Conservation (phyloP, 495 filamentous ascomycete genomes). For the Penicillium silybi region DNA sequence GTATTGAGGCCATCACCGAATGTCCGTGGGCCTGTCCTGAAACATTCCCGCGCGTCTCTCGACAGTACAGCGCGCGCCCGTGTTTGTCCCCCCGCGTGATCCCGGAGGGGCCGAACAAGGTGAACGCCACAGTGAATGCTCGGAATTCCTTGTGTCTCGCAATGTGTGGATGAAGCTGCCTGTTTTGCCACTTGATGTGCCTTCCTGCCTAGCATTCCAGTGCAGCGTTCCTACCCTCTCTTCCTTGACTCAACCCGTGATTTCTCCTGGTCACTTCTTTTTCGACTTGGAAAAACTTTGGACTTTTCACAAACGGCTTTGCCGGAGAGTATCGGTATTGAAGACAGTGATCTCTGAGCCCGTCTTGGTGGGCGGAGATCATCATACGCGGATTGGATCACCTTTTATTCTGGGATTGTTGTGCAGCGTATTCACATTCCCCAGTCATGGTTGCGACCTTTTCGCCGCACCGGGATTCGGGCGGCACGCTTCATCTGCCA, state of each 20-base stretch:
- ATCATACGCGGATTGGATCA: conserved; percentile 3
- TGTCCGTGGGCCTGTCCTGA: conserved; percentile 18
- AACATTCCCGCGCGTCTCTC: conserved; percentile 21
- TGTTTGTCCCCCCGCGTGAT: conserved; percentile 18
- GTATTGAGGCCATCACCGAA: conserved; percentile 9
- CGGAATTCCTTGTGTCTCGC: conserved; percentile 14
- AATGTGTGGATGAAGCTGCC: conserved; percentile 18
- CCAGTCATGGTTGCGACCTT: conserved; percentile 49
- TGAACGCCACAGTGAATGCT: neutral
- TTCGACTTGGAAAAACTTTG: neutral
- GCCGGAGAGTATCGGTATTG: neutral
- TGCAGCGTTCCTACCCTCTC: neutral
- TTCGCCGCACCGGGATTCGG: conserved; percentile 57
- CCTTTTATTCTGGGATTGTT: conserved; percentile 19
- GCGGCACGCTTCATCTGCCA: conserved; percentile 74
- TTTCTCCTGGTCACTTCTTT: neutral
- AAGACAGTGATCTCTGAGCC: neutral
- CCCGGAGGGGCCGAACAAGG: neutral
- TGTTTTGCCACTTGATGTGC: conserved; percentile 16
- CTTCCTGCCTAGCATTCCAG: conserved; percentile 24
- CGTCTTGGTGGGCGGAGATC: neutral
- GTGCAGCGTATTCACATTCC: conserved; percentile 20
- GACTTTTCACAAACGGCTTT: neutral
- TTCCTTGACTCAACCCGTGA: neutral
- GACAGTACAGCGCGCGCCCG: conserved; percentile 9